phyloP scores from a whole-genome alignment of 2,329 filamentous ascomycete species.

The Neofusicoccum kwambonambiense region DNA sequence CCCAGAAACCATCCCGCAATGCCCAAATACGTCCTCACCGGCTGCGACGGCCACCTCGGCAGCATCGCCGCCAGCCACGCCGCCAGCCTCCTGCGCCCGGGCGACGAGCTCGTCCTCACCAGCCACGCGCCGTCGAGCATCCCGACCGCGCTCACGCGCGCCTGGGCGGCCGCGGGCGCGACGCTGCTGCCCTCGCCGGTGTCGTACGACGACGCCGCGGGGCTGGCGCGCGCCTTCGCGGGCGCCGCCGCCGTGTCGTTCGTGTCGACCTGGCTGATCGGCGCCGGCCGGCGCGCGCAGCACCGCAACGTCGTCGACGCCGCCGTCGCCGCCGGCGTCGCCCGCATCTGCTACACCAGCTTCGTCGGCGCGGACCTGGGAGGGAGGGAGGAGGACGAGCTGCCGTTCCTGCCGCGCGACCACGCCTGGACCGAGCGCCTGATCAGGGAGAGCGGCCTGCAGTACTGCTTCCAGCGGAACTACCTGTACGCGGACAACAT shows the following conservation, averaged over 20 bases:
- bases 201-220: background rate
- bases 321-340: background rate
- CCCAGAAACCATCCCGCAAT: background rate
- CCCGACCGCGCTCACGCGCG: background rate
- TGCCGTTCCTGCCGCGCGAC: slow-evolving; percentile 5
- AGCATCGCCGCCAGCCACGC: background rate
- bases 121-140: background rate
- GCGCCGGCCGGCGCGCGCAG: background rate
- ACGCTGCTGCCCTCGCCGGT: background rate
- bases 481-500: background rate
- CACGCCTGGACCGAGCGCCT: background rate
- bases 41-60: slow-evolving; percentile 3
- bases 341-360: slow-evolving; percentile 3
- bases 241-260: background rate
- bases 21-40: background rate
- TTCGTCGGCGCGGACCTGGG: background rate
- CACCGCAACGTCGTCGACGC: background rate
- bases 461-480: background rate
- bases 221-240: background rate
- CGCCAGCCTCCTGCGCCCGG: background rate
- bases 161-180: background rate
- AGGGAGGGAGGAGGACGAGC: background rate
- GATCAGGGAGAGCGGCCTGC: background rate
- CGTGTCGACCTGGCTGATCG: slow-evolving; percentile 5
- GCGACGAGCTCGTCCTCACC: background rate